Conservation (phyloP, 2,329 filamentous ascomycete species). For the Alternaria novae-zelandiae region DNA sequence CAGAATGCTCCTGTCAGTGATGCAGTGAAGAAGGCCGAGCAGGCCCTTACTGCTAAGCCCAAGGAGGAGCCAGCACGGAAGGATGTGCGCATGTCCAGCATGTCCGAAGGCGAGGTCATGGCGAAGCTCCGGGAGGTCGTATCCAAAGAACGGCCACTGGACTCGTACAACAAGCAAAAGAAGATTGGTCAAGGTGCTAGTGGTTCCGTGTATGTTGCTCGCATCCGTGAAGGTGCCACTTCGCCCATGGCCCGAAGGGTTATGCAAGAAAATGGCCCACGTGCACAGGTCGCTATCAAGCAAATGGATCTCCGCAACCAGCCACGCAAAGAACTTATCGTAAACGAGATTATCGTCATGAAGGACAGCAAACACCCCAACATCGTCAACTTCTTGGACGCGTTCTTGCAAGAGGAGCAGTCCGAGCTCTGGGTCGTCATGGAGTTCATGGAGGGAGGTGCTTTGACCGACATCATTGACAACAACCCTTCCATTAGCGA, state of each 20-base stretch:
- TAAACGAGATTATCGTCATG: slow-evolving; percentile 99
- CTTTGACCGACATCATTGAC: slow-evolving; percentile 97
- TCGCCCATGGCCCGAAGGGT: slow-evolving; percentile 81
- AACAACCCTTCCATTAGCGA: slow-evolving; percentile 94
- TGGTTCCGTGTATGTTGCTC: slow-evolving; percentile 96
- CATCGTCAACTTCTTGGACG: slow-evolving; percentile 98
- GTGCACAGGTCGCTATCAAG: slow-evolving; percentile 96
- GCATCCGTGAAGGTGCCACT: slow-evolving; percentile 86
- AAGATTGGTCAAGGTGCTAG: slow-evolving; percentile 99
- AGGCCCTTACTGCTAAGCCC: slow-evolving; percentile 70
- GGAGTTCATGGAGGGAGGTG: slow-evolving; percentile 99
- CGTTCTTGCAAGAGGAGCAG: slow-evolving; percentile 93
- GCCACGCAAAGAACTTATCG: slow-evolving; percentile 95
- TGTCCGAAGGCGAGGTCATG: slow-evolving; percentile 98
- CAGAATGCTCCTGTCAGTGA: slow-evolving; percentile 63
- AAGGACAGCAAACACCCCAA: slow-evolving; percentile 98
- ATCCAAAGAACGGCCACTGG: slow-evolving; percentile 90
- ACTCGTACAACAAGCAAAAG: slow-evolving; percentile 98
- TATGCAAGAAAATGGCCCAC: slow-evolving; percentile 77
- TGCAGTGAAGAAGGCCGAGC: slow-evolving; percentile 86
- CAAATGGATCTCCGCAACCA: slow-evolving; percentile 99
- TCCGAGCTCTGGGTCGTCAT: slow-evolving; percentile 99
- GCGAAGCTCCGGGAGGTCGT: slow-evolving; percentile 91
- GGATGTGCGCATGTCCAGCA: slow-evolving; percentile 97
- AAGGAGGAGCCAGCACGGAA: slow-evolving; percentile 84